Evolutionary conservation across 345 rosid genomes (phyloP), one percentile per base, ranked within the genome.

Genomic region (Camelina laxa): DNA sequence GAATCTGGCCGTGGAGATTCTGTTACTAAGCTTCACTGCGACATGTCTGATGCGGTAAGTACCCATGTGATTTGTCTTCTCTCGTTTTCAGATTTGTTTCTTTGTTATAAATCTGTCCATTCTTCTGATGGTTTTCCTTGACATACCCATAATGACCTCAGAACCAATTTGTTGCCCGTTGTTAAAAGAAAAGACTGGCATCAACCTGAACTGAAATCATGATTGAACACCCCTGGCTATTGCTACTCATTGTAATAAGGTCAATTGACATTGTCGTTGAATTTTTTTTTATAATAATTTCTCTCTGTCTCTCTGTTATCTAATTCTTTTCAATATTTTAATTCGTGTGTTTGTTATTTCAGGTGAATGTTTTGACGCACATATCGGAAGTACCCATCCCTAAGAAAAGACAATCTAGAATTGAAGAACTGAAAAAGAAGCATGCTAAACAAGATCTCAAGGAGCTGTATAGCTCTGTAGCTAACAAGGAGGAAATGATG

Each of bases 1-100:
- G 98, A 89, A 78, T 82, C 82, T 60, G 96, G 93, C 24, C 93
- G 92, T 72, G 98, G 92, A 50, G 96, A 93, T 78, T 89, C 96
- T 56, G 93, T 90, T 21, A 93, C 97, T 48, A 91, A 91, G 83
- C 93, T 93, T 74, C 98, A 93, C 2, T 91, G 87, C 72, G 92
- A 89, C 84, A 85, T 88, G 92, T 89, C 92, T 73, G 98, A 91
- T 84, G 92, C 92, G 85, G 96, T 93, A 69, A 77, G 72, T 72
- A 42, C 59, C 20, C 13, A 12, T 65, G 22, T 17, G 9, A 10
- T 22, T 72, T 72, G 19, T n/a, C 36, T 50, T 69, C 15, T 51
- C 27, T n/a, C 9, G 11, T 41, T 4, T n/a, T 47, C 21, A n/a
- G 62, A 27, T 63, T 44, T 11, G 10, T 60, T 47, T 20, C 8